Conservation (phyloP, 768 basidiomycete species). For the Suillus decipiens region DNA sequence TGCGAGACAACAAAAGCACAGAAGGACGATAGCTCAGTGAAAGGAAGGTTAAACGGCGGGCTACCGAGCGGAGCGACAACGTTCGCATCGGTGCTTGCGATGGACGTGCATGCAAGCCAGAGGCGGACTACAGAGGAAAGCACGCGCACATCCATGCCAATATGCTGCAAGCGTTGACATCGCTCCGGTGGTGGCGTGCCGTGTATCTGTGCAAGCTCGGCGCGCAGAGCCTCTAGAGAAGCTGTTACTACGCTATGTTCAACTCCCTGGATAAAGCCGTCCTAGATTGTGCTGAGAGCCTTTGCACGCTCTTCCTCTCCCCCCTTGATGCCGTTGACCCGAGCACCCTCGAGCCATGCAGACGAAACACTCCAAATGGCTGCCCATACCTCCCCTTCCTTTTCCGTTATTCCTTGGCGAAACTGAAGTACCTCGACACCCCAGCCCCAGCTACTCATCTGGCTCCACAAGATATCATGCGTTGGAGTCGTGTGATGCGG, state of each 20-base stretch:
- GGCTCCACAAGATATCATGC: conserved; percentile 91
- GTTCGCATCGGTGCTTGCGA: conserved; percentile 36
- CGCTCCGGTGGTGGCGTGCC: not conserved
- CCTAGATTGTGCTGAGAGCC: conserved; percentile 35
- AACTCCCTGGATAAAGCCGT: conserved; percentile 41
- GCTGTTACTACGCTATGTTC: conserved; percentile 39
- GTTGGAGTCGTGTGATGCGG: conserved; percentile 85
- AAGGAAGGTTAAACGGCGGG: conserved; percentile 66
- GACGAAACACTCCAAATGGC: conserved; percentile 43
- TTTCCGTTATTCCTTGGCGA: conserved; percentile 34
- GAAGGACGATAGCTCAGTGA: conserved; percentile 53
- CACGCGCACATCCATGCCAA: conserved; percentile 37
- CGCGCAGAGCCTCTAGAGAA: conserved; percentile 37
- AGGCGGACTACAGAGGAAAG: conserved; percentile 57
- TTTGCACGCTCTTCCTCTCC: conserved; percentile 64
- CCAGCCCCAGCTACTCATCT: conserved; percentile 81
- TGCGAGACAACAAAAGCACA: conserved; percentile 52
- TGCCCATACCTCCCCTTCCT: conserved; percentile 34
- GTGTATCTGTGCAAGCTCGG: conserved; percentile 22
- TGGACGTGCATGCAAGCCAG: conserved; percentile 63
- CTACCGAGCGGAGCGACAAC: conserved; percentile 38
- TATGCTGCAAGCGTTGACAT: conserved; percentile 18
- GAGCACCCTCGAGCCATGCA: conserved; percentile 78
- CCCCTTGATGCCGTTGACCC: conserved; percentile 65
- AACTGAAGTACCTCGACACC: conserved; percentile 52